A percentile compares a stretch with the other conserved stretches of the same genome.
Evolutionary conservation across 139 green algal genomes (phyloP).

Genomic region (Picochlorum sp.): DNA sequence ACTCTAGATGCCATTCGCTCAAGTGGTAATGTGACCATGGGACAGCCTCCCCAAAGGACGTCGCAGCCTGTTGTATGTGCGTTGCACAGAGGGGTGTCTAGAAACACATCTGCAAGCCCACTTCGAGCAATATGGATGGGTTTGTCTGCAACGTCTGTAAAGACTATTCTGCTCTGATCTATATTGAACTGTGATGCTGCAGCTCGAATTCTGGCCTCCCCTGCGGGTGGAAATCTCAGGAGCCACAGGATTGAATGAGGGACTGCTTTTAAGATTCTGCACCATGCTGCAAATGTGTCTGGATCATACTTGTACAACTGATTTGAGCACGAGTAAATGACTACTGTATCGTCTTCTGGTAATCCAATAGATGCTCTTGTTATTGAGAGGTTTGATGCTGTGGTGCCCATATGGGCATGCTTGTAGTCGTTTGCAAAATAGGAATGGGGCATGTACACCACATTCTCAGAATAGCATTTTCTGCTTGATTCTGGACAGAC

Average conservation of each 20-base stretch:
- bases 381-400: constrained; percentile 4
- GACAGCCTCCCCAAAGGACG: constrained; percentile 80
- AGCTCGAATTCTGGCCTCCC: constrained; percentile 44
- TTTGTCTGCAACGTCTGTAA: constrained; percentile 86
- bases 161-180: constrained; percentile 65
- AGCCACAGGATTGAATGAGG: constrained; percentile 79
- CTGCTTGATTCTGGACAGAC: constrained; percentile 40
- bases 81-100: constrained; percentile 88
- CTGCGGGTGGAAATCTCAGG: constrained; percentile 77
- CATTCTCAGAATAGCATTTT: constrained; percentile 72
- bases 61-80: constrained; percentile 90
- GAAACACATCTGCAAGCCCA: constrained; percentile 80
- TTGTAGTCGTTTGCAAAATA: constrained; percentile 96
- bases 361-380: constrained; percentile 48
- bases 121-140: constrained; percentile 68
- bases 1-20: constrained; percentile 81
- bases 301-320: constrained; percentile 91
- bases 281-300: constrained; percentile 75
- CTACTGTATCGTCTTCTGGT: constrained; percentile 58
- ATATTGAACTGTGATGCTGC: constrained; percentile 47
- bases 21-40: constrained; percentile 80
- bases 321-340: constrained; percentile 80
- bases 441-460: constrained; percentile 80
- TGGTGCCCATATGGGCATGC: constrained; percentile 50
- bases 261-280: constrained; percentile 61